Percentiles rank a stretch among this genome's conserved stretches.
These are phyloP conservation scores for Prunus yedoensis DNA, from an alignment of 331 rosid genomes.

Conservation along the genomic window DNA sequence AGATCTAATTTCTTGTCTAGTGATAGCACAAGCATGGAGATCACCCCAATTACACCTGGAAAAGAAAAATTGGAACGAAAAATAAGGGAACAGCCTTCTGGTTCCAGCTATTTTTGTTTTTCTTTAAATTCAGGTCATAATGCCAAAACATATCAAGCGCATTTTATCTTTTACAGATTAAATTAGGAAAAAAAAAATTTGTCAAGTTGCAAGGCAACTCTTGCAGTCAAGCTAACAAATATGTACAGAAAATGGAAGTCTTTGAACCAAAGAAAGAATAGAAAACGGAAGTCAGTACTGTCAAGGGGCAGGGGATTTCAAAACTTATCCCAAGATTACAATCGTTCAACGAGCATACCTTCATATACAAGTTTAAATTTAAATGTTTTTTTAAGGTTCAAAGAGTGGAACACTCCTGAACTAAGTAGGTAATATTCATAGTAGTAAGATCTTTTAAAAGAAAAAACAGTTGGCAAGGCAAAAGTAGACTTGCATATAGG, in stretches of 20 bases:
- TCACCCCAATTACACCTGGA: conserved; percentile 33
- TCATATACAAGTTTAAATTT: no score
- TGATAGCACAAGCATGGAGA: conserved; percentile 40
- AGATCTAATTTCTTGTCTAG: conserved; percentile 21
- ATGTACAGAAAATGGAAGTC: background rate
- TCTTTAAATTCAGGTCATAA: background rate
- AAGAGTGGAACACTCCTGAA: no score
- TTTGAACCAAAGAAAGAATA: background rate
- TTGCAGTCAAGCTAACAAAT: background rate
- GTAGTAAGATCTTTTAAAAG: no score
- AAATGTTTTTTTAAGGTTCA: no score
- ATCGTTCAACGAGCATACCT: background rate
- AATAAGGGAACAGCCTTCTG: background rate
- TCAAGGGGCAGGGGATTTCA: background rate
- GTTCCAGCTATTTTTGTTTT: background rate
- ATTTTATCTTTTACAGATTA: background rate
- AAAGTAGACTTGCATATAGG: no score
- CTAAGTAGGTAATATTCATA: no score
- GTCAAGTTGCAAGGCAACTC: background rate
- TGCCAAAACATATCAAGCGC: background rate
- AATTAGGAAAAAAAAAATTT: background rate
- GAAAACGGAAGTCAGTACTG: background rate
- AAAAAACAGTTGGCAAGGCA: no score
- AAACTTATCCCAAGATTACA: background rate
- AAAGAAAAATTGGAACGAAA: background rate